Conservation (phyloP, 1,284 basidiomycete genomes). For the Leccinum fuscescens region DNA sequence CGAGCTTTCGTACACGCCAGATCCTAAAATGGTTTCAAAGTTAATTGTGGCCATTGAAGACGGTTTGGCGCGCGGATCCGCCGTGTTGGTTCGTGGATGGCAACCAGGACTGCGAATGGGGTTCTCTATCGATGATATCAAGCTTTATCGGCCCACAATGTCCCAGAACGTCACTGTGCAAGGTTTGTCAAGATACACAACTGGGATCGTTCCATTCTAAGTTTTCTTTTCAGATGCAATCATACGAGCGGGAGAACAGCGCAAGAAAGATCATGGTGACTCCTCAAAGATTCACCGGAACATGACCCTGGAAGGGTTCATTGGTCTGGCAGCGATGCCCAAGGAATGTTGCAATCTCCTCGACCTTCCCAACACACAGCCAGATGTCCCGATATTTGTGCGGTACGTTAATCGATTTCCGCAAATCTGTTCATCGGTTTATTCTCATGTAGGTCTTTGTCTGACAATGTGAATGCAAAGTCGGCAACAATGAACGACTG, state of each 20-base stretch:
- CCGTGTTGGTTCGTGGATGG: background rate
- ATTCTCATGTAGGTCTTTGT: background rate
- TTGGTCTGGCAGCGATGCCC: background rate
- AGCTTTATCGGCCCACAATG: background rate
- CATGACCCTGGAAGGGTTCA: background rate
- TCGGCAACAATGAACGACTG: background rate
- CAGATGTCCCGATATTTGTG: background rate
- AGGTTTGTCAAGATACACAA: background rate
- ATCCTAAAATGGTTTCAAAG: background rate
- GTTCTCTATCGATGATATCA: background rate
- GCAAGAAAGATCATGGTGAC: background rate
- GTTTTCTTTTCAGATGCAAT: background rate
- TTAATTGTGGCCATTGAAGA: background rate
- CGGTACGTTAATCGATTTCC: background rate
- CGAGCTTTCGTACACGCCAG: background rate
- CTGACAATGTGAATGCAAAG: background rate
- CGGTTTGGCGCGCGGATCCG: background rate
- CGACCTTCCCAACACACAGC: background rate
- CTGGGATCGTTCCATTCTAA: too few relatives aligned
- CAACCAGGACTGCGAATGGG: background rate
- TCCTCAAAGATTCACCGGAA: background rate
- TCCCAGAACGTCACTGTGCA: background rate
- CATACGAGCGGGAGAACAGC: background rate
- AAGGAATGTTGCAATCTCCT: background rate
- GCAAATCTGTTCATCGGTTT: background rate